A percentile compares a stretch with the other conserved stretches of the same genome.
Conservation (phyloP, 2,329 filamentous ascomycete genomes). For the Neonectria neomacrospora region DNA sequence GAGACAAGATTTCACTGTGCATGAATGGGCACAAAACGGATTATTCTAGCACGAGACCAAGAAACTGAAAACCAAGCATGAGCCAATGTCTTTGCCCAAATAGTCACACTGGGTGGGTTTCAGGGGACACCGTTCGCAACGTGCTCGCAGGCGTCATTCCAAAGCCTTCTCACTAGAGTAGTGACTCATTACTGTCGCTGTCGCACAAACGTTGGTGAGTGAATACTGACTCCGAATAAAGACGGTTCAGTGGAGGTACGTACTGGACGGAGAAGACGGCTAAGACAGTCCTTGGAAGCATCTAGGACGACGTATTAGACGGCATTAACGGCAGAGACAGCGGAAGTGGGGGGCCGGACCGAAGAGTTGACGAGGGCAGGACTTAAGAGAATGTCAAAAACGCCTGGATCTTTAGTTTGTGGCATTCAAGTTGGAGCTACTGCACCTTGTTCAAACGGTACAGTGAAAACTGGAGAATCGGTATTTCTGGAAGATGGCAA, state of each 20-base stretch:
- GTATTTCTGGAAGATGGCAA: constrained; percentile 10
- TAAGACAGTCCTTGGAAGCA: background rate
- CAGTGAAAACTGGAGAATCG: constrained; percentile 2
- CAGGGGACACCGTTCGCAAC: constrained; percentile 2
- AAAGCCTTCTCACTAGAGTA: background rate
- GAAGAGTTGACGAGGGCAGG: background rate
- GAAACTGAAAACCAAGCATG: background rate
- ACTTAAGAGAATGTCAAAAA: background rate
- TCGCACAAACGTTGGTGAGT: background rate
- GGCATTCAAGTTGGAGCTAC: constrained; percentile 5
- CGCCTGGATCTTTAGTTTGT: background rate
- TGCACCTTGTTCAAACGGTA: constrained; percentile 9
- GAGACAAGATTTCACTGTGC: constrained; percentile 17
- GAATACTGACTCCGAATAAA: background rate
- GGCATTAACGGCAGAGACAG: constrained; percentile 11
- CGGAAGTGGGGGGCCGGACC: constrained; percentile 25
- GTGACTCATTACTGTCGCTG: background rate
- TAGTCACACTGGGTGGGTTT: constrained; percentile 1
- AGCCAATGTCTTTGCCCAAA: background rate
- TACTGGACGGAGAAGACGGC: background rate
- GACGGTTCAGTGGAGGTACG: constrained; percentile 2
- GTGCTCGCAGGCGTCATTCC: constrained; percentile 6
- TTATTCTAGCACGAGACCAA: background rate
- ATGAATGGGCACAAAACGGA: constrained; percentile 5
- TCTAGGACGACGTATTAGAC: background rate